phyloP scores from a whole-genome alignment of 148 eudicot species.

The Camellia sinensis region DNA sequence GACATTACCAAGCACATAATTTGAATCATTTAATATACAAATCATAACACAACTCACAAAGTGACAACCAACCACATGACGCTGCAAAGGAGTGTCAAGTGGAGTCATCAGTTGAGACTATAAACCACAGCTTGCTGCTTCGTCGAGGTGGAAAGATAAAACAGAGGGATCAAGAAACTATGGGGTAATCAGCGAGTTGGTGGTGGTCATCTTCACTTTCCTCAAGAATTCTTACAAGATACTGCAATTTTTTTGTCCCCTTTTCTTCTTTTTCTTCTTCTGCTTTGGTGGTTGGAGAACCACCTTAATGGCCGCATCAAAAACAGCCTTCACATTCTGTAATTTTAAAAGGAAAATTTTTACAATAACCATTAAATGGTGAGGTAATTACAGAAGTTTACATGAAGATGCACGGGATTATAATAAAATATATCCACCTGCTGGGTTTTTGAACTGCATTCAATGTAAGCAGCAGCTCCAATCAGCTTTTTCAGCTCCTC shows the following conservation, averaged over 20 bases:
- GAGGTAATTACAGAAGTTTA: not conserved
- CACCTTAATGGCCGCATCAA: constrained; percentile 83
- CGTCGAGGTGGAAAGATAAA: constrained; percentile 8
- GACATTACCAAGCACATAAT: constrained; percentile 12
- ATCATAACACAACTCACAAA: constrained; percentile 15
- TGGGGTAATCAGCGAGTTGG: constrained; percentile 1
- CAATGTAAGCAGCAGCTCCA: constrained; percentile 79
- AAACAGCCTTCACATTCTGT: constrained; percentile 91
- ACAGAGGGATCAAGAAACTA: constrained; percentile 7
- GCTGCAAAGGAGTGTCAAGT: constrained; percentile 4
- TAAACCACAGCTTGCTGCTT: constrained; percentile 15
- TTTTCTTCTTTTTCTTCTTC: constrained; percentile 83
- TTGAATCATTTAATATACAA: constrained; percentile 17
- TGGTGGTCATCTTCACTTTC: constrained; percentile 14
- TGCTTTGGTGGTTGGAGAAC: constrained; percentile 90
- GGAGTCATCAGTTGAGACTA: constrained; percentile 16
- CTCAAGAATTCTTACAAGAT: constrained; percentile 41
- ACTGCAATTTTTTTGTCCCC: constrained; percentile 69
- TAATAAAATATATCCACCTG: constrained; percentile 44
- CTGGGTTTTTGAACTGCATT: constrained; percentile 86
- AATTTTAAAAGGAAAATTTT: constrained; percentile 5
- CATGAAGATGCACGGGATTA: not conserved
- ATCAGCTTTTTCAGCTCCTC: constrained; percentile 75
- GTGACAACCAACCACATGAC: not conserved
- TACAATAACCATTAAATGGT: not conserved